Percentiles rank a stretch among this genome's conserved stretches.
Evolutionary conservation across 2,329 filamentous ascomycete species (phyloP).

Genomic region (Pseudocercospora ulei): DNA sequence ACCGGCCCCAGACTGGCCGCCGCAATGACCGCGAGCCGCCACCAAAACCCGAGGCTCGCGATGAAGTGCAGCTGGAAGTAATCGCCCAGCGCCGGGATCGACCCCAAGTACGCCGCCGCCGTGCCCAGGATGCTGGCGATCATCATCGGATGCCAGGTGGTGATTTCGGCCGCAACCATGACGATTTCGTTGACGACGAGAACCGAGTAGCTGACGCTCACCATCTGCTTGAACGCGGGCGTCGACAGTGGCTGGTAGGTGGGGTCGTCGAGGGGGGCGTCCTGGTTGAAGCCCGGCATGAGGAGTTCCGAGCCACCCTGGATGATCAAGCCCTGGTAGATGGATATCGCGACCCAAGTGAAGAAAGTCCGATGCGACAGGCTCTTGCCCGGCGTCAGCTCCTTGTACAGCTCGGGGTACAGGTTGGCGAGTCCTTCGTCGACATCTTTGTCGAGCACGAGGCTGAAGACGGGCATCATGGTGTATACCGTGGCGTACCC

Average conservation of each 20-base stretch:
- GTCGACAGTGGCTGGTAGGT: slow-evolving; percentile 20
- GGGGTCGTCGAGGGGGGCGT: slow-evolving; percentile 15
- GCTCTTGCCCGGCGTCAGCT: slow-evolving; percentile 78
- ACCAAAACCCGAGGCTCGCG: slow-evolving; percentile 70
- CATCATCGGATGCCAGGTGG: slow-evolving; percentile 95
- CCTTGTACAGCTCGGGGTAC: slow-evolving; percentile 95
- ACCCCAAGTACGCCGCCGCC: slow-evolving; percentile 66
- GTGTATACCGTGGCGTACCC: slow-evolving; percentile 96
- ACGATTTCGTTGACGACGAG: slow-evolving; percentile 88
- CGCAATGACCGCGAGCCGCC: slow-evolving; percentile 72
- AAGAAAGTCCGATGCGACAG: slow-evolving; percentile 92
- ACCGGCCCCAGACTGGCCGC: slow-evolving; percentile 76
- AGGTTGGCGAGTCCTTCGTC: slow-evolving; percentile 87
- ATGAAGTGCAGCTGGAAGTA: slow-evolving; percentile 84
- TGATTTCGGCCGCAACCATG: slow-evolving; percentile 95
- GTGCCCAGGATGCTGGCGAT: slow-evolving; percentile 75
- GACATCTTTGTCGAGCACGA: slow-evolving; percentile 90
- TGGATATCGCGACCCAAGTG: slow-evolving; percentile 85
- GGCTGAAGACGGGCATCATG: slow-evolving; percentile 79
- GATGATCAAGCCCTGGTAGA: slow-evolving; percentile 93
- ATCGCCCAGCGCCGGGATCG: slow-evolving; percentile 72
- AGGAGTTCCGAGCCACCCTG: slow-evolving; percentile 88
- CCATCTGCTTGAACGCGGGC: slow-evolving; percentile 50
- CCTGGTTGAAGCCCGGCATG: slow-evolving; percentile 54
- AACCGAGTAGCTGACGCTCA: slow-evolving; percentile 82